These are phyloP conservation scores for Ambrosiella xylebori DNA, from an alignment of 2,329 filamentous ascomycete species.

Conservation along the genomic window DNA sequence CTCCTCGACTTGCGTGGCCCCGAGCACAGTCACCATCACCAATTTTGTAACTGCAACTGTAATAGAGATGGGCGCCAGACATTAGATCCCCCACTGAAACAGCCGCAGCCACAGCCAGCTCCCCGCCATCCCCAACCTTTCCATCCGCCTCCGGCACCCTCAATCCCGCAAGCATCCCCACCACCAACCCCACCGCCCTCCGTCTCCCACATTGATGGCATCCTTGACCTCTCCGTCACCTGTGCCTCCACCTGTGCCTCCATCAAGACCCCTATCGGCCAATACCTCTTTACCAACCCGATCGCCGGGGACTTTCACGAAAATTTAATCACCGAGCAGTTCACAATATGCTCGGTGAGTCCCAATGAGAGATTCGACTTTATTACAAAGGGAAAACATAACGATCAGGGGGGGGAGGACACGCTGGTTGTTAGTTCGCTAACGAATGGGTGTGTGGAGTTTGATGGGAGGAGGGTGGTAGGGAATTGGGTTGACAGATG, in stretches of 20 bases:
- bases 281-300: slow-evolving; percentile 34
- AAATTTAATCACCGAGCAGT: slow-evolving; percentile 33
- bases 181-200: slow-evolving; percentile 26
- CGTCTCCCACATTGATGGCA: slow-evolving; percentile 33
- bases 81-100: background rate
- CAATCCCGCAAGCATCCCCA: slow-evolving; percentile 17
- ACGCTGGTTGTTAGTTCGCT: slow-evolving; percentile 32
- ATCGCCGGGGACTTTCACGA: slow-evolving; percentile 36
- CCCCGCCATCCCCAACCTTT: background rate
- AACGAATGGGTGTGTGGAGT: slow-evolving; percentile 34
- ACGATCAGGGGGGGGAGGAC: slow-evolving; percentile 24
- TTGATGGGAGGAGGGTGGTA: slow-evolving; percentile 26
- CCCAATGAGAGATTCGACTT: slow-evolving; percentile 34
- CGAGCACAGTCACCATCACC: slow-evolving; percentile 6
- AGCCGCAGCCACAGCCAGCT: background rate
- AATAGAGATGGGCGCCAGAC: background rate
- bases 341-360: slow-evolving; percentile 28
- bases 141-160: background rate
- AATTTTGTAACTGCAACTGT: slow-evolving; percentile 7
- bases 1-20: background rate
- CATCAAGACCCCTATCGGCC: slow-evolving; percentile 30
- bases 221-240: slow-evolving; percentile 28
- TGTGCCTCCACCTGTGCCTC: slow-evolving; percentile 28
- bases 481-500: slow-evolving; percentile 30
- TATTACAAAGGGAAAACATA: slow-evolving; percentile 31